Conservation (phyloP, 2,329 filamentous ascomycete species). For the Diaporthe vaccinii region DNA sequence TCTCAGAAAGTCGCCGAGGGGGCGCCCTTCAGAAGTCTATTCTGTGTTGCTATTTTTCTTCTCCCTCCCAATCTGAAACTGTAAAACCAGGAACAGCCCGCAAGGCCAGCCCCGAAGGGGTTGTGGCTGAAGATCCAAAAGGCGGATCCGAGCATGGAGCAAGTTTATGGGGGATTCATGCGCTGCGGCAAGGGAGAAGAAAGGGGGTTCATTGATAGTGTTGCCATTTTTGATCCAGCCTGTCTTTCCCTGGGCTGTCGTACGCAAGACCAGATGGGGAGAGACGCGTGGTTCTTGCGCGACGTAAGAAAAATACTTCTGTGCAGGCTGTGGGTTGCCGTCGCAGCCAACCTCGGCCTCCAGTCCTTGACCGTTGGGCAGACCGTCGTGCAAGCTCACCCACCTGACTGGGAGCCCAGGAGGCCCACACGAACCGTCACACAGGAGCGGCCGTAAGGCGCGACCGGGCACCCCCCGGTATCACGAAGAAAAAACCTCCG, state of each 20-base stretch:
- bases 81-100: conserved; percentile 20
- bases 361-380: neutral
- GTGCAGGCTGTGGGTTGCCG: neutral
- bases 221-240: conserved; percentile 1
- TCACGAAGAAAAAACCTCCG: conserved; percentile 4
- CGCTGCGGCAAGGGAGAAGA: neutral
- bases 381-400: neutral
- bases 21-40: neutral
- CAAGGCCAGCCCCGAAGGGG: conserved; percentile 20
- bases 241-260: neutral
- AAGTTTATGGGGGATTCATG: conserved; percentile 27
- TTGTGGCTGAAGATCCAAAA: conserved; percentile 10
- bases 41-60: conserved; percentile 10
- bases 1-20: conserved; percentile 8
- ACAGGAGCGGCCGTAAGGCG: conserved; percentile 5
- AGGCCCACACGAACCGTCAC: conserved; percentile 15
- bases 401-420: neutral
- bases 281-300: conserved; percentile 28
- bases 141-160: conserved; percentile 15
- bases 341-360: neutral
- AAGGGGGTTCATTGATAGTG: neutral
- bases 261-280: neutral
- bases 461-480: neutral
- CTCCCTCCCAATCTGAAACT: conserved; percentile 19
- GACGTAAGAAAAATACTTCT: conserved; percentile 3